Percentiles rank a stretch among this genome's conserved stretches.
Evolutionary conservation across 2,329 filamentous ascomycete species (phyloP).

Genomic region (Rugonectria rugulosa): DNA sequence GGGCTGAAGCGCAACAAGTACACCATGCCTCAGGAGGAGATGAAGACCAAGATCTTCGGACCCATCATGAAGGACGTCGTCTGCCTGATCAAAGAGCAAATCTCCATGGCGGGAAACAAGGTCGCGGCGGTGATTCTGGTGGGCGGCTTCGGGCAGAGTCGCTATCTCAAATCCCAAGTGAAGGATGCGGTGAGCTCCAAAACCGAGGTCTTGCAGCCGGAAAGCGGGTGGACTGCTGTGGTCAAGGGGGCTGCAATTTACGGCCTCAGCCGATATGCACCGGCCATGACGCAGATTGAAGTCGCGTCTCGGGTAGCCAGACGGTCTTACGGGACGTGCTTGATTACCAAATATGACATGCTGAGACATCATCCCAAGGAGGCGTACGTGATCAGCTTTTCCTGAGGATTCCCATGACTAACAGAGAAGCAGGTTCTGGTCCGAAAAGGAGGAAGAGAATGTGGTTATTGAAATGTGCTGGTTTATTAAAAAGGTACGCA

Average conservation of each 20-base stretch:
- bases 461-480: conserved; percentile 49
- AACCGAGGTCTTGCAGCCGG: conserved; percentile 56
- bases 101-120: conserved; percentile 45
- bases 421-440: conserved; percentile 44
- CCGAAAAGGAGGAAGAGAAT: conserved; percentile 47
- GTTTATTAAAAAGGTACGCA: conserved; percentile 48
- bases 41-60: conserved; percentile 64
- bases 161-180: conserved; percentile 53
- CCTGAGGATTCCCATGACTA: conserved; percentile 10
- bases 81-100: conserved; percentile 51
- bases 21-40: conserved; percentile 61
- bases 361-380: conserved; percentile 46
- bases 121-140: conserved; percentile 54
- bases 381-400: conserved; percentile 39
- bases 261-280: conserved; percentile 43
- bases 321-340: conserved; percentile 47
- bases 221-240: conserved; percentile 58
- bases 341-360: conserved; percentile 46
- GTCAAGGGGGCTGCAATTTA: conserved; percentile 59
- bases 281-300: conserved; percentile 38
- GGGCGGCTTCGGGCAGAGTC: conserved; percentile 57
- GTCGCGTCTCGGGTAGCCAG: conserved; percentile 48
- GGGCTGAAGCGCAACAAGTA: conserved; percentile 42
- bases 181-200: conserved; percentile 43
- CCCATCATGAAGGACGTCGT: conserved; percentile 53